Base-by-base conservation (phyloP, 176 grass and related monocot genomes). In the Avena sativa region DNA sequence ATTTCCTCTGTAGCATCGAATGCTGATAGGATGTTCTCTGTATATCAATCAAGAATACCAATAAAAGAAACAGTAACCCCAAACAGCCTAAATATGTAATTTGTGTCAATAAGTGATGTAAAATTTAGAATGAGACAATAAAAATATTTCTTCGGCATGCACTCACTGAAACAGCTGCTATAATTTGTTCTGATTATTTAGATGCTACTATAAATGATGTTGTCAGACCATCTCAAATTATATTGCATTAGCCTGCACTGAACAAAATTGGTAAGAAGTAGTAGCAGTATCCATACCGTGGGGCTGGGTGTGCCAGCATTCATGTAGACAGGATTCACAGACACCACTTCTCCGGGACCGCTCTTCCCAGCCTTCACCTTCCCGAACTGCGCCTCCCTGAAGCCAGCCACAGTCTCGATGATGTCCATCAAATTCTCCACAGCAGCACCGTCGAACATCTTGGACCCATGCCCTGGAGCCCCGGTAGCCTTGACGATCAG, bases 351-450 rank as follows among this genome's bases (percentile, higher is more conserved):
- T 0, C 91, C 94, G 0, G 74, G 79, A 10, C 90, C 89, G 50
- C 13, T 92, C 46, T 71, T 44, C 57, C 96, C 93, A 0, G 92
- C 68, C 85, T 95, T 98, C 48, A 92, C 90, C 90, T 82, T 73
- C n/a, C 81, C 79, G 60, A 93, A 95, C 81, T 95, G 91, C 26
- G 88, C 90, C 28, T 94, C 87, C 66, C 72, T 95, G 84, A 92
- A 98, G 60, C 85, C 56, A 14, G 96, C 90, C 43, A 94, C 51
- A 6, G 87, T 69, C 76, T 98, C 85, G 0, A 93, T 7, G 59
- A 82, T 91, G 74, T 94, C 89, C 96, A 98, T 92, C 82, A 98
- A 76, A 88, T 84, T 98, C 21, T 87, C 96, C 79, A 96, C 91
- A 13, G 93, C 92, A 0, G 83, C 85, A 16, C 92, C 92, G 15